A percentile compares a stretch with the other conserved stretches of the same genome.
Conservation (phyloP, 176 grass and related monocot species). For the Avena insularis region DNA sequence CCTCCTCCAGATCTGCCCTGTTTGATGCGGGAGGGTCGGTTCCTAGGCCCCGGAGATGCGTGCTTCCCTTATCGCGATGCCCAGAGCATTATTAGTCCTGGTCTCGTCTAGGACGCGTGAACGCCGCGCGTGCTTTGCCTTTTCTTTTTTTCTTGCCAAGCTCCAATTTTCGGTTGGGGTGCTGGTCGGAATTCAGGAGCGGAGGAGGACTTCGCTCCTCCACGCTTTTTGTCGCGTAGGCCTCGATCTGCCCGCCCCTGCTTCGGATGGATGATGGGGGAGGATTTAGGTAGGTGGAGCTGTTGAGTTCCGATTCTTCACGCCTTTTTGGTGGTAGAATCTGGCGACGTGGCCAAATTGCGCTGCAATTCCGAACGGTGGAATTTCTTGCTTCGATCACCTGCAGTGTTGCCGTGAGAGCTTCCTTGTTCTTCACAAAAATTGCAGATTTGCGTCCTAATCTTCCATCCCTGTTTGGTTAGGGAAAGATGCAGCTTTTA, state of each 20-base stretch:
- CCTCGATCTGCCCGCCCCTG: conserved; percentile 28
- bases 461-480: conserved; percentile 10
- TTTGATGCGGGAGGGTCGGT: background rate
- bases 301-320: conserved; percentile 39
- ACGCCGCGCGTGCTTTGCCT: conserved; percentile 15
- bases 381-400: conserved; percentile 27
- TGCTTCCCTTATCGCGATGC: background rate
- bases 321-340: conserved; percentile 51
- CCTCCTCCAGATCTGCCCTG: conserved; percentile 51
- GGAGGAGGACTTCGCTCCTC: conserved; percentile 35
- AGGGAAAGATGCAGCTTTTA: conserved; percentile 31
- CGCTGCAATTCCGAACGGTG: conserved; percentile 20
- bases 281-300: conserved; percentile 29
- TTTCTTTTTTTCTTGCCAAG: background rate
- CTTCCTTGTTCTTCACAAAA: background rate
- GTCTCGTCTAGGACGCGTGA: background rate
- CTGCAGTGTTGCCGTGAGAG: background rate
- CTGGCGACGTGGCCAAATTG: conserved; percentile 42
- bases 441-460: background rate
- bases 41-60: background rate
- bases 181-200: conserved; percentile 28
- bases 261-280: background rate
- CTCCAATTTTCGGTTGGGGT: conserved; percentile 24
- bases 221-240: conserved; percentile 4
- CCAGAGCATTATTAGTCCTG: conserved; percentile 45